Conservation (phyloP, 2,329 filamentous ascomycete genomes). For the Botrytis tulipae region DNA sequence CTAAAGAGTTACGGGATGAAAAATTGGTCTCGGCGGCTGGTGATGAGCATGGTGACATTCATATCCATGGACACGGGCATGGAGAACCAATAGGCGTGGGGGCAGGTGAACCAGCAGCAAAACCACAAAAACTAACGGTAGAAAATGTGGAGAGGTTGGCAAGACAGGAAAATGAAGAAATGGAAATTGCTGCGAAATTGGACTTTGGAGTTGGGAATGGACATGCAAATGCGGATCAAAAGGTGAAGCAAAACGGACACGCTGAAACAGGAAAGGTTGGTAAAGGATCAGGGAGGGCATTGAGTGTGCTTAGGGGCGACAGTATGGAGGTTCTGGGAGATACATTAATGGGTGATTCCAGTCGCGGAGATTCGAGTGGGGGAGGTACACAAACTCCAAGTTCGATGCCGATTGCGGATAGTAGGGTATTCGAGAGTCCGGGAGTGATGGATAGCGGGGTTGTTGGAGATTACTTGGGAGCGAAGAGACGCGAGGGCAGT, state of each 20-base stretch:
- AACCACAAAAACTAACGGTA: constrained; percentile 50
- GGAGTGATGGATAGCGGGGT: neutral
- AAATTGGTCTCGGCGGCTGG: constrained; percentile 46
- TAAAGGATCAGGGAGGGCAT: neutral
- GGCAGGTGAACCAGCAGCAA: neutral
- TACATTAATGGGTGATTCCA: neutral
- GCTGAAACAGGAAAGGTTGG: no score
- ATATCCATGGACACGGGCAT: neutral
- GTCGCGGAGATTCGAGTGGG: neutral
- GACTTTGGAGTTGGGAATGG: neutral
- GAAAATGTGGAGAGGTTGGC: constrained; percentile 53
- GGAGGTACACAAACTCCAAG: neutral
- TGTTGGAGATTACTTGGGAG: neutral
- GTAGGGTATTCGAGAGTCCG: neutral
- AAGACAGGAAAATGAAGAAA: constrained; percentile 25
- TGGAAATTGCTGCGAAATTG: neutral
- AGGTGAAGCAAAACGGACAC: neutral
- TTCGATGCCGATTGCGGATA: neutral
- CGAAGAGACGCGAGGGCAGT: constrained; percentile 5
- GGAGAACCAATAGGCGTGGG: neutral
- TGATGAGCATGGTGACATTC: neutral
- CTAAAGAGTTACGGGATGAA: constrained; percentile 52
- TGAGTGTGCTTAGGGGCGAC: neutral
- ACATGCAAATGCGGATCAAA: neutral
- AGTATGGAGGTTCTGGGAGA: constrained; percentile 2